Conservation (phyloP, 1,284 basidiomycete species). For the Rhodotorula sp. region DNA sequence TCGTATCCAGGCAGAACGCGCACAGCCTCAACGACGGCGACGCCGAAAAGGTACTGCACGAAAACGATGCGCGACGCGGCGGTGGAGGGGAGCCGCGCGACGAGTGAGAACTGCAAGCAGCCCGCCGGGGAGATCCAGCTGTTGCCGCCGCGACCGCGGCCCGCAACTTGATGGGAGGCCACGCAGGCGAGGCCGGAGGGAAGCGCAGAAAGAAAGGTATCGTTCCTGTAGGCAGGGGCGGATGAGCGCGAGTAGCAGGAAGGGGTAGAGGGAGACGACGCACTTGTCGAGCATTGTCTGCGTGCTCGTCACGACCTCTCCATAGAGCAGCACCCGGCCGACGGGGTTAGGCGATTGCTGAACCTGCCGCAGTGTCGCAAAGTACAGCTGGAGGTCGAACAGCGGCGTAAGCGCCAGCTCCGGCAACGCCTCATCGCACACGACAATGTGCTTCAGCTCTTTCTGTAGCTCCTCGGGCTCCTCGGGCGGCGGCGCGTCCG, state of each 20-base stretch:
- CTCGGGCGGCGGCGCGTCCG: neutral
- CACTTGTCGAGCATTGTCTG: slow-evolving; percentile 93
- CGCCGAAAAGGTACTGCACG: slow-evolving; percentile 88
- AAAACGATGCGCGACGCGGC: slow-evolving; percentile 79
- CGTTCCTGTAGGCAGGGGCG: slow-evolving; percentile 64
- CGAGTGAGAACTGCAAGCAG: slow-evolving; percentile 82
- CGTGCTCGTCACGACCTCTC: slow-evolving; percentile 88
- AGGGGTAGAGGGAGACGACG: neutral
- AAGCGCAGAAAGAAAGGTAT: slow-evolving; percentile 66
- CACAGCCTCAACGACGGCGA: slow-evolving; percentile 87
- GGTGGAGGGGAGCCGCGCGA: slow-evolving; percentile 64
- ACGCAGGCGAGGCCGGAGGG: slow-evolving; percentile 77
- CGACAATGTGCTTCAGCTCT: slow-evolving; percentile 59
- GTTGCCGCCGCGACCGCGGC: slow-evolving; percentile 85
- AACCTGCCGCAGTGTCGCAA: slow-evolving; percentile 27
- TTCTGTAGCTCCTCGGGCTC: slow-evolving; percentile 29
- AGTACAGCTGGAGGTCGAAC: slow-evolving; percentile 56
- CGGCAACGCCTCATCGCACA: slow-evolving; percentile 51
- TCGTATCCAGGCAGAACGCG: slow-evolving; percentile 50
- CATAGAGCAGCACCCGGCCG: slow-evolving; percentile 80
- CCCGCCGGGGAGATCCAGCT: slow-evolving; percentile 90
- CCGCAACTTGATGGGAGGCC: slow-evolving; percentile 83
- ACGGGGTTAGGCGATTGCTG: slow-evolving; percentile 14
- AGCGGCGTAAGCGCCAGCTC: slow-evolving; percentile 52
- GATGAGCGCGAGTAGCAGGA: neutral